A percentile compares a stretch with the other conserved stretches of the same genome.
Conservation (phyloP, 2,329 filamentous ascomycete species). For the Nemania abortiva region DNA sequence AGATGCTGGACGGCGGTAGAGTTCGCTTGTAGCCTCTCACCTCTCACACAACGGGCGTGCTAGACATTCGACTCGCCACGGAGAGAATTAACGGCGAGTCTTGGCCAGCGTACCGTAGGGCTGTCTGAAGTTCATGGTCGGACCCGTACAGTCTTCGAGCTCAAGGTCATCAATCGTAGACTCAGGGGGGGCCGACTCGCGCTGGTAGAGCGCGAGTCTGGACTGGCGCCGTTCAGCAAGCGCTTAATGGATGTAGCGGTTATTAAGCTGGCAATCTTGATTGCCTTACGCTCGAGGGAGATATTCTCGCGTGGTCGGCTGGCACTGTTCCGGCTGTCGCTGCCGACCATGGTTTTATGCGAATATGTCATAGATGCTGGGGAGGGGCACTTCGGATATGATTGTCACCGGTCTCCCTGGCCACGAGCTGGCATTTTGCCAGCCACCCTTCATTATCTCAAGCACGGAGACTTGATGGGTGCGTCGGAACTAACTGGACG, state of each 20-base stretch:
- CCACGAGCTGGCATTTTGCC: not conserved
- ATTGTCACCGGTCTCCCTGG: slow-evolving; percentile 7
- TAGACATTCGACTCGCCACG: slow-evolving; percentile 2
- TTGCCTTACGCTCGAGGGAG: no score
- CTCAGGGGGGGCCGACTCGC: not conserved
- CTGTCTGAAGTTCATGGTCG: slow-evolving; percentile 3
- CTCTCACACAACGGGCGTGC: slow-evolving; percentile 5
- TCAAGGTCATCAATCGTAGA: not conserved
- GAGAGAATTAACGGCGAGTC: not conserved
- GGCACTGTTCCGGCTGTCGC: no score
- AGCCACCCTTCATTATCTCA: slow-evolving; percentile 11
- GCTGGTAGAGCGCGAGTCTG: not conserved
- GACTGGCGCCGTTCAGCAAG: not conserved
- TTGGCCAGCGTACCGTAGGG: not conserved
- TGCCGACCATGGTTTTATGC: no score
- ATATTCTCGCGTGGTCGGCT: no score
- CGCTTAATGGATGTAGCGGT: slow-evolving; percentile 9
- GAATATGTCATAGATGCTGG: no score
- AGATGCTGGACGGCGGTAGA: not conserved
- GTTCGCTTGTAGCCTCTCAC: slow-evolving; percentile 3
- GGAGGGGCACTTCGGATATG: not conserved
- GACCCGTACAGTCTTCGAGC: slow-evolving; percentile 1
- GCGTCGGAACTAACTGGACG: no score
- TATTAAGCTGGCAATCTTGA: no score
- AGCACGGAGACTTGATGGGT: slow-evolving; percentile 11